Evolutionary conservation across 192 early-diverging fungal species (phyloP).

Genomic region (Gaertneriomyces semiglobifer): DNA sequence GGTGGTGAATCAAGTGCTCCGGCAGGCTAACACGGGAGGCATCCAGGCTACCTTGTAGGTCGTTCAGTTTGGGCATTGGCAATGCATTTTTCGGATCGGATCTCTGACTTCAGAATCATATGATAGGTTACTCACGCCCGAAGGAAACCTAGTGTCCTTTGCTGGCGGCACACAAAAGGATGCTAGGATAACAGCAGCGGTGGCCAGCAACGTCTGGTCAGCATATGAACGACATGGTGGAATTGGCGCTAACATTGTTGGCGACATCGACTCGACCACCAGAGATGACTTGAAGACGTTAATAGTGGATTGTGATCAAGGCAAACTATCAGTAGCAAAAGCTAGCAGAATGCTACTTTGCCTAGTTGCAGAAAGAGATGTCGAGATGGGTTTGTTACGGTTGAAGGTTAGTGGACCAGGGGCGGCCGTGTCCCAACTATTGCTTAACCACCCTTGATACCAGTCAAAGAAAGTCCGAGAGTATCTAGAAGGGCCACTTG

Average conservation of each 20-base stretch:
- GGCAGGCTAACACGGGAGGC: slow-evolving; percentile 35
- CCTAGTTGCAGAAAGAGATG: slow-evolving; percentile 38
- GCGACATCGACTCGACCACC: not conserved
- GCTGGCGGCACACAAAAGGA: slow-evolving; percentile 33
- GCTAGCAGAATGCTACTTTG: slow-evolving; percentile 41
- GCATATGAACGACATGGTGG: slow-evolving; percentile 43
- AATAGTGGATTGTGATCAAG: slow-evolving; percentile 41
- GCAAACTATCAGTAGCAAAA: slow-evolving; percentile 37
- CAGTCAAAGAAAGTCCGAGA: too few relatives aligned
- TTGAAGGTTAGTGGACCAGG: slow-evolving; percentile 30
- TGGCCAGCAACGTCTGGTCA: slow-evolving; percentile 42
- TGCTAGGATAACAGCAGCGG: slow-evolving; percentile 37
- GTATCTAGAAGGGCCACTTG: too few relatives aligned
- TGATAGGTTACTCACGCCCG: slow-evolving; percentile 37
- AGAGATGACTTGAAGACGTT: slow-evolving; percentile 35
- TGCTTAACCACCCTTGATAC: too few relatives aligned
- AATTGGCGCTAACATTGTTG: not conserved
- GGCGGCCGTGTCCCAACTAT: too few relatives aligned
- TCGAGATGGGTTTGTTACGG: slow-evolving; percentile 46
- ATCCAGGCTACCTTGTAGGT: slow-evolving; percentile 36
- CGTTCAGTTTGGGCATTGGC: too few relatives aligned
- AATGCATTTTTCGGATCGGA: too few relatives aligned
- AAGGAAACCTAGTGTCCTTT: slow-evolving; percentile 43
- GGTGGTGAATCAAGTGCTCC: slow-evolving; percentile 35
- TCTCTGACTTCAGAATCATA: not conserved